Conservation (phyloP, 2,329 filamentous ascomycete species). For the Pyrenochaeta sp. region DNA sequence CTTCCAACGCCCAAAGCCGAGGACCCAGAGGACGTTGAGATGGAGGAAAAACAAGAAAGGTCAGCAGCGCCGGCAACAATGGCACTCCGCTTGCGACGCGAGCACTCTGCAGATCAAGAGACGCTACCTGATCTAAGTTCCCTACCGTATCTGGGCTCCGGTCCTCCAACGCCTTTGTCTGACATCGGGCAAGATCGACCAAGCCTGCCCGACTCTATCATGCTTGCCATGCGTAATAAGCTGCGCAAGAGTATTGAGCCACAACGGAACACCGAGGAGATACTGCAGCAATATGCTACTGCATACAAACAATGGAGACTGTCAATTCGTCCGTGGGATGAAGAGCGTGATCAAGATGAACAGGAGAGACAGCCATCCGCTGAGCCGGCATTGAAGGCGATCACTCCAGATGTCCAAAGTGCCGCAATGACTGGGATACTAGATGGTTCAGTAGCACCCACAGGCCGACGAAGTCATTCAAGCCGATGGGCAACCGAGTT, state of each 20-base stretch:
- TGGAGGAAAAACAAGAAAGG: constrained; percentile 35
- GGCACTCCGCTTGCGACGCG: constrained; percentile 40
- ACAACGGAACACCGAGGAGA: constrained; percentile 37
- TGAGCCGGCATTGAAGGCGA: constrained; percentile 45
- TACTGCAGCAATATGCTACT: constrained; percentile 47
- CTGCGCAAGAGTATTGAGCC: constrained; percentile 46
- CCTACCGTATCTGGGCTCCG: constrained; percentile 57
- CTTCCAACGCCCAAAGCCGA: constrained; percentile 48
- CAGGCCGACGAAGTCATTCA: constrained; percentile 42
- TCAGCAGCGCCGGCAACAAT: constrained; percentile 44
- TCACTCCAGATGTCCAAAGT: constrained; percentile 57
- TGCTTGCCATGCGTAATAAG: constrained; percentile 47
- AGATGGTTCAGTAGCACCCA: constrained; percentile 36
- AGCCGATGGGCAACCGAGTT: constrained; percentile 66
- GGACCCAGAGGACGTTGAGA: constrained; percentile 42
- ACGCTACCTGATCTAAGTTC: constrained; percentile 52
- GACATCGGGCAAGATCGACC: constrained; percentile 53
- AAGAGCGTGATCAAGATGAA: constrained; percentile 50
- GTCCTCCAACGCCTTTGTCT: constrained; percentile 54
- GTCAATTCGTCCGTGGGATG: constrained; percentile 52
- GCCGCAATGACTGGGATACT: constrained; percentile 38
- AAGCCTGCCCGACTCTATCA: constrained; percentile 44
- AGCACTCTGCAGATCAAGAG: constrained; percentile 44
- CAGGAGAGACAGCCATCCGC: constrained; percentile 46
- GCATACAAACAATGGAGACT: constrained; percentile 54